Evolutionary conservation across 2,329 filamentous ascomycete genomes (phyloP).

Genomic region (Neoscytalidium dimidiatum): DNA sequence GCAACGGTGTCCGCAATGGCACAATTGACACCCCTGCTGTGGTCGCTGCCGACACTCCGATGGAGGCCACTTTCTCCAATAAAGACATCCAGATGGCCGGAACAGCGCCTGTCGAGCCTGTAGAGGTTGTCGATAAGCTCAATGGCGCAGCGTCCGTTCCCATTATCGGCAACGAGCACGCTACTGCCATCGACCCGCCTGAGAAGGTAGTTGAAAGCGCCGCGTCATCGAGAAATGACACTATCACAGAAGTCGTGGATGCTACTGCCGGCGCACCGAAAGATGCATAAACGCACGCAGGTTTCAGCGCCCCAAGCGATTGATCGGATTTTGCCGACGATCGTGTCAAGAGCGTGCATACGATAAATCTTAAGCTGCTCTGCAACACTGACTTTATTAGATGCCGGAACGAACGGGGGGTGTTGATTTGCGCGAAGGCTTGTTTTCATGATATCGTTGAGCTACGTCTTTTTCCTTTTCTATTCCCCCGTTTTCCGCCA

Average conservation of each 20-base stretch:
- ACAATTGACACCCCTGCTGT: not conserved
- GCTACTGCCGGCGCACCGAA: not conserved
- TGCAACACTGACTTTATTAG: not conserved
- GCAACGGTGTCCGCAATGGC: not conserved
- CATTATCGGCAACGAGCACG: not conserved
- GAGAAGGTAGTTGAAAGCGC: not conserved
- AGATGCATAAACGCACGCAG: not conserved
- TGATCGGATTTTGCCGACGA: too few species aligned
- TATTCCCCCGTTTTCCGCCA: not conserved
- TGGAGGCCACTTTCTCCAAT: conserved; percentile 5
- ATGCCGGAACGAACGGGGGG: not conserved
- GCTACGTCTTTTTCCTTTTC: not conserved
- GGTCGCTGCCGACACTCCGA: not conserved
- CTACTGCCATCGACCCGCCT: not conserved
- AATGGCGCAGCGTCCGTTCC: not conserved
- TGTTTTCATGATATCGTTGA: not conserved
- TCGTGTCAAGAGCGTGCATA: too few species aligned
- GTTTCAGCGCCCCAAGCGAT: not conserved
- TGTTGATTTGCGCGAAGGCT: not conserved
- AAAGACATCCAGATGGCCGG: not conserved
- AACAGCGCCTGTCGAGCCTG: not conserved
- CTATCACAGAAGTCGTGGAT: not conserved
- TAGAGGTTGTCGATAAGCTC: not conserved
- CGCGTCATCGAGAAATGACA: too few species aligned
- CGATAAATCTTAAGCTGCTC: not conserved